phyloP scores from a whole-genome alignment of 2,329 filamentous ascomycete species.

The Zymoseptoria ardabiliae region DNA sequence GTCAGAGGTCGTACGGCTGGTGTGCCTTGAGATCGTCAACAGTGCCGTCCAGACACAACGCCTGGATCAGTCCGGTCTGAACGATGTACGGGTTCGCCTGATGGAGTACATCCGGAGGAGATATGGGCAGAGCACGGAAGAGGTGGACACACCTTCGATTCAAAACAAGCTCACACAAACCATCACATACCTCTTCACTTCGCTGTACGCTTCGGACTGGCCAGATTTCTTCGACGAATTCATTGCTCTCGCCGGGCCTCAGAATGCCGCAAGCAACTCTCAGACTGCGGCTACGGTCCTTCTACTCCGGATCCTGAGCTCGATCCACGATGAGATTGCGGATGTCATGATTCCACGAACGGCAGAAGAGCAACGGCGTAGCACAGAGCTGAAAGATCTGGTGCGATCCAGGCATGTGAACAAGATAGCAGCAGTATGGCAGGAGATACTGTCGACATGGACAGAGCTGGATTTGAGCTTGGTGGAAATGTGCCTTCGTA shows the following conservation, averaged over 20 bases:
- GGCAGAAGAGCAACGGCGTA: constrained; percentile 71
- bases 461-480: constrained; percentile 59
- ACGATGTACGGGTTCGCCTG: constrained; percentile 71
- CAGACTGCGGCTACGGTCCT: constrained; percentile 72
- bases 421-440: constrained; percentile 85
- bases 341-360: constrained; percentile 80
- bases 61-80: constrained; percentile 64
- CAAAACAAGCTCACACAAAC: constrained; percentile 98
- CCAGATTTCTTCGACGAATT: constrained; percentile 87
- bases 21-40: constrained; percentile 88
- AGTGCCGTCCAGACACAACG: constrained; percentile 76
- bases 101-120: constrained; percentile 71
- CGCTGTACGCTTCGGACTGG: constrained; percentile 81
- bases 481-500: constrained; percentile 79
- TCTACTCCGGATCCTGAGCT: constrained; percentile 80
- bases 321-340: constrained; percentile 94
- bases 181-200: constrained; percentile 85
- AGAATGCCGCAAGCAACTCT: constrained; percentile 47
- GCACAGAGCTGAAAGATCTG: constrained; percentile 84
- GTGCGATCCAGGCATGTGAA: constrained; percentile 79
- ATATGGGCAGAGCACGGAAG: constrained; percentile 53
- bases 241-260: constrained; percentile 63
- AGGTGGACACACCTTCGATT: constrained; percentile 65
- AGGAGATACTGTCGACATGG: constrained; percentile 78
- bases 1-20: constrained; percentile 78